Conservation (phyloP, 495 filamentous ascomycete genomes). For the Penicillium paradoxum region DNA sequence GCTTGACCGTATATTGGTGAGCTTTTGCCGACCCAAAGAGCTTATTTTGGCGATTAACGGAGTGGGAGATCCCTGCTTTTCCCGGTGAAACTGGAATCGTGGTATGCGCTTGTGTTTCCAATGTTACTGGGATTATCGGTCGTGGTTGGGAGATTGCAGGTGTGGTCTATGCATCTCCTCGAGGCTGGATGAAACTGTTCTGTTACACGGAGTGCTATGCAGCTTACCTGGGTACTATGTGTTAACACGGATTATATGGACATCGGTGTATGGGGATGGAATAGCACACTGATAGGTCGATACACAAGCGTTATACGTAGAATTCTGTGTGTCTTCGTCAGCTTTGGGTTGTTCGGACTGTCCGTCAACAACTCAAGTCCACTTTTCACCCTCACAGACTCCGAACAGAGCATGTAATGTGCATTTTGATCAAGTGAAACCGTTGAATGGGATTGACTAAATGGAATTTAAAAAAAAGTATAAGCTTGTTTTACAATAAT, state of each 20-base stretch:
- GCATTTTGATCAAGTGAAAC: too few species aligned
- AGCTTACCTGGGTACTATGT: too few species aligned
- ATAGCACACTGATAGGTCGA: constrained; percentile 67
- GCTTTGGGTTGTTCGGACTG: too few species aligned
- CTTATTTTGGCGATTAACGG: constrained; percentile 47
- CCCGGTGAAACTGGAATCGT: constrained; percentile 56
- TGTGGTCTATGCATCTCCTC: constrained; percentile 39
- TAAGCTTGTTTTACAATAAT: too few species aligned
- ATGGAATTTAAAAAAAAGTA: too few species aligned
- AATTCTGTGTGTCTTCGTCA: constrained; percentile 61
- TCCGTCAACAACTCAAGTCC: too few species aligned
- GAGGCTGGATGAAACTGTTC: constrained; percentile 11
- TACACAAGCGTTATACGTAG: constrained; percentile 59
- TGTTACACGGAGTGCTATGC: constrained; percentile 1
- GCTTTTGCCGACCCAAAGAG: constrained; percentile 35
- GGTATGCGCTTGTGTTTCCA: constrained; percentile 61
- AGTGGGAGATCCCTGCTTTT: constrained; percentile 50
- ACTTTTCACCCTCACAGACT: too few species aligned
- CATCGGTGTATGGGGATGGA: constrained; percentile 51
- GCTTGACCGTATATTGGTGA: constrained; percentile 66
- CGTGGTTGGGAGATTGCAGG: constrained; percentile 51
- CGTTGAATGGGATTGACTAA: too few species aligned
- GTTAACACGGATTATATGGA: constrained; percentile 28
- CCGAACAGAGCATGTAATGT: too few species aligned
- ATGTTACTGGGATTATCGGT: constrained; percentile 66